These are phyloP conservation scores for Leccinum subrobustum DNA, from an alignment of 1,284 basidiomycete genomes.

Conservation along the genomic window DNA sequence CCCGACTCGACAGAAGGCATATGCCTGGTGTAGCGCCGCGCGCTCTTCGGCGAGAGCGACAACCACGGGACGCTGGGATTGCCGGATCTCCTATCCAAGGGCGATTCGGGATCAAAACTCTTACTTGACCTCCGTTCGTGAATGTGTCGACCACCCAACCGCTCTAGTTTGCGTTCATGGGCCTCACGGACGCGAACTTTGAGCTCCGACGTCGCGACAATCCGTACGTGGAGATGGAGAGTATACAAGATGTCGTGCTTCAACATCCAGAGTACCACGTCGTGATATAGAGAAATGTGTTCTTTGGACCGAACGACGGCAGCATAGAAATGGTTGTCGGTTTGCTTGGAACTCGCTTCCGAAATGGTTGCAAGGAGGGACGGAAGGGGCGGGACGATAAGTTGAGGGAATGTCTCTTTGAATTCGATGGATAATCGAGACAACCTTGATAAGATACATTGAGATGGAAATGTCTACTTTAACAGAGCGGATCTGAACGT, in stretches of 20 bases:
- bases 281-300: slow-evolving; percentile 68
- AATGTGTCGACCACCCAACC: slow-evolving; percentile 29
- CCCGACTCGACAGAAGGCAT: slow-evolving; percentile 44
- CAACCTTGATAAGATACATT: slow-evolving; percentile 44
- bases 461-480: not conserved
- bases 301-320: slow-evolving; percentile 69
- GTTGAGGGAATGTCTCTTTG: slow-evolving; percentile 60
- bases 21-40: slow-evolving; percentile 43
- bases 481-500: slow-evolving; percentile 34
- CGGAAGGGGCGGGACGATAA: slow-evolving; percentile 69
- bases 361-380: slow-evolving; percentile 74
- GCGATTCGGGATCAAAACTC: slow-evolving; percentile 23
- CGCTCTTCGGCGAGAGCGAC: slow-evolving; percentile 52
- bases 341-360: slow-evolving; percentile 57
- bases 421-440: slow-evolving; percentile 64
- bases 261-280: slow-evolving; percentile 91
- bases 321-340: slow-evolving; percentile 73
- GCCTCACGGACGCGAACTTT: slow-evolving; percentile 62
- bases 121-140: slow-evolving; percentile 25
- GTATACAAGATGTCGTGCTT: slow-evolving; percentile 84
- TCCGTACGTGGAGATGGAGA: slow-evolving; percentile 82
- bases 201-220: slow-evolving; percentile 76
- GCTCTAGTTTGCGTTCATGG: slow-evolving; percentile 44
- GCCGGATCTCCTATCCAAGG: slow-evolving; percentile 22
- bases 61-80: slow-evolving; percentile 38